Evolutionary conservation across 2,329 filamentous ascomycete species (phyloP).

Genomic region (Atkinsonella texensis): DNA sequence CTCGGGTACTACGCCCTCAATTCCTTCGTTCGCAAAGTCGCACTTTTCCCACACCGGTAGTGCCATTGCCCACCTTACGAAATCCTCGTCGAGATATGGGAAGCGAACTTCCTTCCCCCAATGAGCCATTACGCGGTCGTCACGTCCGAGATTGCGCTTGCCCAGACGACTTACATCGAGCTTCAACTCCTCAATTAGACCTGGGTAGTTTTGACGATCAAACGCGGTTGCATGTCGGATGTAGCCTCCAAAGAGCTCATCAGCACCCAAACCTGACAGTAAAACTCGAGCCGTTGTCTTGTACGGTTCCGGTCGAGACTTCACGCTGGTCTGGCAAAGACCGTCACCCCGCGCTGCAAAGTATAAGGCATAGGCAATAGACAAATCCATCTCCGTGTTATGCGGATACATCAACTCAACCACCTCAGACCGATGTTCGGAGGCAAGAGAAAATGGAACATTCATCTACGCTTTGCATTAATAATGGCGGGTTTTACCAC

Average conservation of each 20-base stretch:
- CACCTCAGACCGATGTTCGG: slow-evolving; percentile 55
- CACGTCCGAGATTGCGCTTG: slow-evolving; percentile 86
- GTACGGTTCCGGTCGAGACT: slow-evolving; percentile 32
- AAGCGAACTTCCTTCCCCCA: slow-evolving; percentile 86
- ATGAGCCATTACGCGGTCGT: slow-evolving; percentile 81
- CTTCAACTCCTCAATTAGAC: slow-evolving; percentile 69
- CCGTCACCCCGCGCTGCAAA: slow-evolving; percentile 75
- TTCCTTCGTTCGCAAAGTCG: slow-evolving; percentile 53
- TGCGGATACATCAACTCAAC: slow-evolving; percentile 78
- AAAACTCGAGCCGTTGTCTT: slow-evolving; percentile 67
- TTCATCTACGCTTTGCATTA: slow-evolving; percentile 43
- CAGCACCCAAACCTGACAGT: slow-evolving; percentile 84
- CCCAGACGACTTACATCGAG: slow-evolving; percentile 78
- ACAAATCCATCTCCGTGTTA: slow-evolving; percentile 97
- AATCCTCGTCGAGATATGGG: slow-evolving; percentile 77
- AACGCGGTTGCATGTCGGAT: slow-evolving; percentile 72
- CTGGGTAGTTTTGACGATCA: slow-evolving; percentile 52
- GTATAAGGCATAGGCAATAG: slow-evolving; percentile 86
- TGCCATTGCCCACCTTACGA: slow-evolving; percentile 70
- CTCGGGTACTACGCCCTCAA: slow-evolving; percentile 30
- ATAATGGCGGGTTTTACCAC: too few species aligned
- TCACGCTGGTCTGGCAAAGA: slow-evolving; percentile 21
- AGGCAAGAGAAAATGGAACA: slow-evolving; percentile 65
- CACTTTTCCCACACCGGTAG: slow-evolving; percentile 76
- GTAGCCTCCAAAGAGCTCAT: slow-evolving; percentile 94